Percentiles rank a stretch among this genome's conserved stretches.
phyloP scores from a whole-genome alignment of 768 basidiomycete species.

The Tephrocybe sp. region DNA sequence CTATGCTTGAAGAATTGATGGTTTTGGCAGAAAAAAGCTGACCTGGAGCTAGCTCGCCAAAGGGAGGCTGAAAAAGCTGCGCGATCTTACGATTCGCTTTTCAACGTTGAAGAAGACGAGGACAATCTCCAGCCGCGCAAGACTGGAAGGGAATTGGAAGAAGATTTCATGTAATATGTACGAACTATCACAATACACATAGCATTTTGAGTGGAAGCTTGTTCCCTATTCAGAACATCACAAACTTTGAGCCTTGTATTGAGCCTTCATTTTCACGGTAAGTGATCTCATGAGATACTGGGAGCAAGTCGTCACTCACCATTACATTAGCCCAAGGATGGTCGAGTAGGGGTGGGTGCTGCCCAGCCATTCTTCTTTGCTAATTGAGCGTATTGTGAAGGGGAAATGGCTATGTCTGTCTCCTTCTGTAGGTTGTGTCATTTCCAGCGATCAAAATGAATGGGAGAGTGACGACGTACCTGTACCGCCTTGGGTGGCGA shows the following conservation, averaged over 20 bases:
- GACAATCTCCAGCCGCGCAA: constrained; percentile 38
- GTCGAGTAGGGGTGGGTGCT: constrained; percentile 21
- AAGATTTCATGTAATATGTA: constrained; percentile 77
- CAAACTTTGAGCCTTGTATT: too few species aligned
- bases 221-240: too few species aligned
- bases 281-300: too few species aligned
- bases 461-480: not conserved
- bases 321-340: constrained; percentile 9
- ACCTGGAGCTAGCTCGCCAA: constrained; percentile 66
- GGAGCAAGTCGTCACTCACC: too few species aligned
- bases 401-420: constrained; percentile 1
- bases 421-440: not conserved
- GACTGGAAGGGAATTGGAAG: constrained; percentile 75
- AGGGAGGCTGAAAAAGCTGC: constrained; percentile 88
- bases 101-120: constrained; percentile 62
- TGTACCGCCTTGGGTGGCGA: constrained; percentile 1
- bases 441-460: not conserved
- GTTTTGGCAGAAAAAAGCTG: constrained; percentile 65
- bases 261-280: too few species aligned
- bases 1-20: not conserved
- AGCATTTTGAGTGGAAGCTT: too few species aligned
- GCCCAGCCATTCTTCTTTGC: constrained; percentile 22
- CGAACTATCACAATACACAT: not conserved
- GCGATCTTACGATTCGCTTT: constrained; percentile 81
- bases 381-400: constrained; percentile 19